Conservation (phyloP, 306 rosid genomes). For the Cucurbita moschata region DNA sequence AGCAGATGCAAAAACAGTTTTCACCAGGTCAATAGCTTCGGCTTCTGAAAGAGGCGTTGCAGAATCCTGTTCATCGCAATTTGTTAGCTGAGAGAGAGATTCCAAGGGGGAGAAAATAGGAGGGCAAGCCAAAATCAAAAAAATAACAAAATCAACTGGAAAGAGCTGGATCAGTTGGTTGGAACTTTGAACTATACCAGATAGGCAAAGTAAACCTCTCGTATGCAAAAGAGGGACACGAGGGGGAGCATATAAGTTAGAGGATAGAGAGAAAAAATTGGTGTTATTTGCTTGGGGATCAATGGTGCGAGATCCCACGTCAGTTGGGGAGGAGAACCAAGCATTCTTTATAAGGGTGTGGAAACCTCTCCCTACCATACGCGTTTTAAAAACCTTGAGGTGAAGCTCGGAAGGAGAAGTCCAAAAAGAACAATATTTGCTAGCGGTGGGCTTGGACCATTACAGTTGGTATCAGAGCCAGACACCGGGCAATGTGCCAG, state of each 20-base stretch:
- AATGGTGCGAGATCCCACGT: too few species aligned
- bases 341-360: too few species aligned
- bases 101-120: background rate
- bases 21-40: slow-evolving; percentile 75
- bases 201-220: background rate
- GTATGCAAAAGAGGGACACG: background rate
- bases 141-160: background rate
- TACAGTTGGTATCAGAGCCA: too few species aligned
- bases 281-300: too few species aligned
- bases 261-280: too few species aligned
- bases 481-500: too few species aligned
- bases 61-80: slow-evolving; percentile 48
- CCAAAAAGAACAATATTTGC: too few species aligned
- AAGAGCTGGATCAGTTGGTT: background rate
- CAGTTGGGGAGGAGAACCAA: too few species aligned
- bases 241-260: background rate
- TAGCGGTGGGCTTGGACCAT: too few species aligned
- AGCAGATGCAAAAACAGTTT: slow-evolving; percentile 87
- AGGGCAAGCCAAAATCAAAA: background rate
- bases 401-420: too few species aligned
- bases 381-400: too few species aligned
- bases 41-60: slow-evolving; percentile 80
- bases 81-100: background rate
- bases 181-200: background rate
- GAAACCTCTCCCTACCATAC: too few species aligned